Conservation (phyloP, 495 filamentous ascomycete genomes). For the Penicillium tannophilum region DNA sequence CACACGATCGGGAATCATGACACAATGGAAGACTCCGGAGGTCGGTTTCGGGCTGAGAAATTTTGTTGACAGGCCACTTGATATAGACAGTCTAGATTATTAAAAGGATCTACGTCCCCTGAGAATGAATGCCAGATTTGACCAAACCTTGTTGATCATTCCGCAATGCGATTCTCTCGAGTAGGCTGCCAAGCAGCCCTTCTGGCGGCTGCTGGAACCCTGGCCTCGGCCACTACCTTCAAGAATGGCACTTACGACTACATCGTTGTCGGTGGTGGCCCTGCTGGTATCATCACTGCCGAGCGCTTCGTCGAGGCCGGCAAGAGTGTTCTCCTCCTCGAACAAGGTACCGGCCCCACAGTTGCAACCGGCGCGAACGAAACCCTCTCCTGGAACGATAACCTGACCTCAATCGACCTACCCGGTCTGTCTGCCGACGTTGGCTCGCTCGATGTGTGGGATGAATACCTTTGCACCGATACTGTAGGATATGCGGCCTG, state of each 20-base stretch:
- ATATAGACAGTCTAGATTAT: too few relatives aligned
- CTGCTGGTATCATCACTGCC: slow-evolving; percentile 50
- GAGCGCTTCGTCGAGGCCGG: slow-evolving; percentile 66
- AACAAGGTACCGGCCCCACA: slow-evolving; percentile 37
- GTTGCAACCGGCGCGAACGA: slow-evolving; percentile 33
- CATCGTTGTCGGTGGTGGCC: slow-evolving; percentile 40
- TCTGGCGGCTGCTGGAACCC: slow-evolving; percentile 14
- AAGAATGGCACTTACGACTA: slow-evolving; percentile 30
- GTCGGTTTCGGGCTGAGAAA: not conserved
- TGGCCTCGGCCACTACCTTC: slow-evolving; percentile 21
- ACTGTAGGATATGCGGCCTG: slow-evolving; percentile 76
- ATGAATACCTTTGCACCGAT: slow-evolving; percentile 57
- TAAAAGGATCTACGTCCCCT: slow-evolving; percentile 3
- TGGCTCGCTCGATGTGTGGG: slow-evolving; percentile 25
- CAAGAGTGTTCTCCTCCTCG: slow-evolving; percentile 44
- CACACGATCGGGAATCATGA: slow-evolving; percentile 11
- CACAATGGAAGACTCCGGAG: slow-evolving; percentile 7
- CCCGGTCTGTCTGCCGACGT: slow-evolving; percentile 59
- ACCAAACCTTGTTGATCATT: slow-evolving; percentile 8
- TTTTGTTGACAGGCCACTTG: not conserved
- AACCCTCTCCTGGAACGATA: slow-evolving; percentile 32
- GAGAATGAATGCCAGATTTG: not conserved
- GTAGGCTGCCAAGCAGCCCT: slow-evolving; percentile 17
- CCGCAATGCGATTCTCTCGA: slow-evolving; percentile 16
- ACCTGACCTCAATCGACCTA: slow-evolving; percentile 75